Base-by-base conservation (phyloP, 495 filamentous ascomycete species). In the Lindgomyces ingoldianus region DNA sequence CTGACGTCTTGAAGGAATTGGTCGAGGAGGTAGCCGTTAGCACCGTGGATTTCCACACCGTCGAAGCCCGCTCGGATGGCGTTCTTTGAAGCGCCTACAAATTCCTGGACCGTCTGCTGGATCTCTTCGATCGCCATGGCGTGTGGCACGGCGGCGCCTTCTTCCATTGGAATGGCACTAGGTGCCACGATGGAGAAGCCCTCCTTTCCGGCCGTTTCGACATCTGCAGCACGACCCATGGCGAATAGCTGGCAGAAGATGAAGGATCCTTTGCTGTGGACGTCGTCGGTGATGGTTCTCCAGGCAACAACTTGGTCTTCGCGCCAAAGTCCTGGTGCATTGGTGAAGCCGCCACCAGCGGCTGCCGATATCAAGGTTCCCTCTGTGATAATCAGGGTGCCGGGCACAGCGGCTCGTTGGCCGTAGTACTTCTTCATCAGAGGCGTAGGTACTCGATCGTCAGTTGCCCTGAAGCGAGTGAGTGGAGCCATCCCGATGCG, bases 11-110 rank as follows among this genome's bases (percentile, higher is more conserved):
- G 85, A 1, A 76, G 76, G 72, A 91, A 91, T 74, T 91, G 88
- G 69, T 91, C 86, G 50, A 89, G 74, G 52, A 91, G 74, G 69
- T 89, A 90, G 14, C 88, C 88, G 66, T 91, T 90, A 2, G 86
- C 85, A 27, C 76, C 83, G 70, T 90, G 87, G 54, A 90, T 76
- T 76, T 91, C 89, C 3, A 91, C 87, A 22, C 86, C 87, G 67
- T 91, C 89, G 52, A 90, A 91, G 8, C 88, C 89, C 2, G 88
- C 88, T 1, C 27, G 8, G n/a, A 62, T 46, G 0, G 53, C 53
- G 25, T 64, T 58, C 12, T 54, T 29, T 8, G 60, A 25, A 1
- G 60, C 49, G 1, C 27, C 8, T 33, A 30, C 50, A 21, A 46
- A 56, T 3, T 63, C 60, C 12, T 29, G 1, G n/a, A 63, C 29